These are phyloP conservation scores for Rubia tinctorum DNA, from an alignment of 305 asterid species.

Conservation along the genomic window DNA sequence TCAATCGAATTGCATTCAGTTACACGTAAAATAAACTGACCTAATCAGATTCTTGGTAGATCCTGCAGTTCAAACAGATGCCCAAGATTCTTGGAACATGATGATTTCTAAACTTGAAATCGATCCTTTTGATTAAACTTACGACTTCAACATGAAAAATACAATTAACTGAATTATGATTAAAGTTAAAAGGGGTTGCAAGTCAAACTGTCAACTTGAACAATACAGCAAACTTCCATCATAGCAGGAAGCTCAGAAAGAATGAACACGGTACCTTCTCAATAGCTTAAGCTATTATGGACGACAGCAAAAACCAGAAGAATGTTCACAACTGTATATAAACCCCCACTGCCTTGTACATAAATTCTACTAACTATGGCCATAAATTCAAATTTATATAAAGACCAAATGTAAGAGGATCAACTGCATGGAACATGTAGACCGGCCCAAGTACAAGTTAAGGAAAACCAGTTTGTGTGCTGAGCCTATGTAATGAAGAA, in stretches of 20 bases:
- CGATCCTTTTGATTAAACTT: neutral
- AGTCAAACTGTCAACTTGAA: neutral
- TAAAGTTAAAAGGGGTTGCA: neutral
- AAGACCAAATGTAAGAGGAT: neutral
- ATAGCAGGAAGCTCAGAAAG: neutral
- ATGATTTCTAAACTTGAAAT: neutral
- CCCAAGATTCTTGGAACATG: neutral
- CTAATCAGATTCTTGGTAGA: too few relatives aligned
- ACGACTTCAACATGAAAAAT: neutral
- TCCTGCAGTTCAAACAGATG: neutral
- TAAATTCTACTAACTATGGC: neutral
- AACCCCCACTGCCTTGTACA: too few relatives aligned
- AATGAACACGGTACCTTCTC: neutral
- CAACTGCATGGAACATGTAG: neutral
- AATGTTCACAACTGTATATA: neutral
- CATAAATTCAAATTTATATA: too few relatives aligned
- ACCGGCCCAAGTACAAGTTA: neutral
- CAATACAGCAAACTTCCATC: neutral
- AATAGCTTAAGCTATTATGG: neutral
- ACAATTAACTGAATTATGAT: neutral
- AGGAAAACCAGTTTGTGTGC: too few relatives aligned
- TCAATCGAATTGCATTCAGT: too few relatives aligned
- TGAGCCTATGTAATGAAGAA: neutral
- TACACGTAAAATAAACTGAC: neutral
- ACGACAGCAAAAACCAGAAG: neutral